A percentile compares a stretch with the other conserved stretches of the same genome.
Evolutionary conservation across 192 early-diverging fungal species (phyloP).

Genomic region (Coemansia sp.): DNA sequence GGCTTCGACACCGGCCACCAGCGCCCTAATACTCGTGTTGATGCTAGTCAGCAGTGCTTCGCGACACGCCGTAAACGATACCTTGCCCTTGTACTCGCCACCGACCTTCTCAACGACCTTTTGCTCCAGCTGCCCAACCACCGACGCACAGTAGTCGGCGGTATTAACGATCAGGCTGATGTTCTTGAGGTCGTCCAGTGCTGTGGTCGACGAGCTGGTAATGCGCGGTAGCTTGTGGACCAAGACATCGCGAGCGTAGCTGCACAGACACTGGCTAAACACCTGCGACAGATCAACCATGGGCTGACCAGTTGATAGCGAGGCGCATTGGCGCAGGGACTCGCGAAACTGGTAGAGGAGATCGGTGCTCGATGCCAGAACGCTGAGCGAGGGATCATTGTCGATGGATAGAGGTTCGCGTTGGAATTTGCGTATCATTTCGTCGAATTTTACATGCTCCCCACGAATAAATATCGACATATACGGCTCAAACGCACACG

Average conservation of each 20-base stretch:
- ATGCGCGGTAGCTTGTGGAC: slow-evolving; percentile 68
- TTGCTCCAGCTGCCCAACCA: slow-evolving; percentile 83
- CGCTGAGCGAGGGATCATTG: slow-evolving; percentile 60
- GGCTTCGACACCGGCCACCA: slow-evolving; percentile 68
- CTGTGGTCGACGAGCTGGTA: slow-evolving; percentile 55
- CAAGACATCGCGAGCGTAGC: slow-evolving; percentile 79
- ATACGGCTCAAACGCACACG: slow-evolving; percentile 83
- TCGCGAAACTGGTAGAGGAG: slow-evolving; percentile 90
- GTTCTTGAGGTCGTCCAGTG: slow-evolving; percentile 64
- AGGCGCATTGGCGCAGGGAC: slow-evolving; percentile 79
- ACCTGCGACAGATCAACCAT: slow-evolving; percentile 79
- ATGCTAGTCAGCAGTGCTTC: slow-evolving; percentile 73
- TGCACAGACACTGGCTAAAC: slow-evolving; percentile 76
- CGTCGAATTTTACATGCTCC: slow-evolving; percentile 65
- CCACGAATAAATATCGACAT: slow-evolving; percentile 82
- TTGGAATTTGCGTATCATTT: slow-evolving; percentile 42
- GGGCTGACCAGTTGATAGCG: slow-evolving; percentile 79
- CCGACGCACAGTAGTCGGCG: slow-evolving; percentile 88
- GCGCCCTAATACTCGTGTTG: slow-evolving; percentile 61
- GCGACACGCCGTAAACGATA: slow-evolving; percentile 72
- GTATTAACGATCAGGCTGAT: slow-evolving; percentile 88
- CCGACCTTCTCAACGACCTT: slow-evolving; percentile 85
- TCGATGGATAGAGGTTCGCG: slow-evolving; percentile 55
- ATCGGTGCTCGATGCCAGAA: slow-evolving; percentile 86
- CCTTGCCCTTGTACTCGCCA: slow-evolving; percentile 60